Evolutionary conservation across 2,329 filamentous ascomycete genomes (phyloP).

Genomic region (Alternaria dauci): DNA sequence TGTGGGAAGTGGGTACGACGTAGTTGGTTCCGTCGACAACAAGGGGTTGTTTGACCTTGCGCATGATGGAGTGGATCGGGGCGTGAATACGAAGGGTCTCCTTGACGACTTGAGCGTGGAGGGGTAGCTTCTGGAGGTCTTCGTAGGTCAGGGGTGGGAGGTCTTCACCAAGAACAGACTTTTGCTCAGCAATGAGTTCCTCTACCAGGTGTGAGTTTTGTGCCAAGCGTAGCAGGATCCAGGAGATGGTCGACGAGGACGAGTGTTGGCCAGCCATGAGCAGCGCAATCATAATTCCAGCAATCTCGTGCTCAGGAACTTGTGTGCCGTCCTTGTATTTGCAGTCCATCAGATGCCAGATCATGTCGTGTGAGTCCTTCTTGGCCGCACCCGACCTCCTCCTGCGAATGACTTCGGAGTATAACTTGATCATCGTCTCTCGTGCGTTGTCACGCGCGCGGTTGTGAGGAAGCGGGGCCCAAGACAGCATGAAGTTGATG

Average conservation of each 20-base stretch:
- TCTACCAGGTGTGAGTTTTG: conserved; percentile 79
- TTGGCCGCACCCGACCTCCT: conserved; percentile 65
- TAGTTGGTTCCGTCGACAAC: conserved; percentile 82
- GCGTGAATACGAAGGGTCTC: conserved; percentile 91
- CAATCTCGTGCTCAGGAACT: conserved; percentile 84
- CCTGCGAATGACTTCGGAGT: conserved; percentile 81
- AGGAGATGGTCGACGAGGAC: conserved; percentile 82
- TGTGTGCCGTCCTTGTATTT: conserved; percentile 82
- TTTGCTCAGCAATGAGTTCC: conserved; percentile 84
- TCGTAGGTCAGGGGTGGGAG: conserved; percentile 80
- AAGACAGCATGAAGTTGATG: conserved; percentile 89
- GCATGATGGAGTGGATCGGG: conserved; percentile 94
- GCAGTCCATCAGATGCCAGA: conserved; percentile 88
- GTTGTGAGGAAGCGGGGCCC: conserved; percentile 90
- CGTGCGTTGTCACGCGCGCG: conserved; percentile 81
- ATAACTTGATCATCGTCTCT: conserved; percentile 80
- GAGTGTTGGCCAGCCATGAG: conserved; percentile 94
- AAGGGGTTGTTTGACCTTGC: conserved; percentile 89
- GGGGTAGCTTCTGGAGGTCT: conserved; percentile 76
- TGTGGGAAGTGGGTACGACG: conserved; percentile 80
- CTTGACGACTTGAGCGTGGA: conserved; percentile 86
- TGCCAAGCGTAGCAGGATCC: conserved; percentile 84
- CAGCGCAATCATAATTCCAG: conserved; percentile 93
- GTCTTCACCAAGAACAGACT: conserved; percentile 74
- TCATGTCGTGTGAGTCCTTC: conserved; percentile 73